Base-by-base conservation (phyloP, 1,284 basidiomycete genomes). In the Coriolopsis trogii region DNA sequence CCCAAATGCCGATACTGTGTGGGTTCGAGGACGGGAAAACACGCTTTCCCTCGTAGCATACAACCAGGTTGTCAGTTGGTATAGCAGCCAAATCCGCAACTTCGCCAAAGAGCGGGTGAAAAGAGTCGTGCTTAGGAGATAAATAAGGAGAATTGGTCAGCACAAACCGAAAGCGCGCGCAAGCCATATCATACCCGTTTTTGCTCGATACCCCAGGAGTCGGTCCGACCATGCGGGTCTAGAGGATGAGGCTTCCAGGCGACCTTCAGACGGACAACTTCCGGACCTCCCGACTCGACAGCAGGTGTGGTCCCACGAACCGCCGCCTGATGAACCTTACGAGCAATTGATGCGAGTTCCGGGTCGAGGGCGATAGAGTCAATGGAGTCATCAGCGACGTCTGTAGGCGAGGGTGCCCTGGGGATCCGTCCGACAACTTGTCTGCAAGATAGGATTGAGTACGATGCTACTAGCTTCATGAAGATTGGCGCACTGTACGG, bases 1-100 rank as follows among this genome's bases (percentile, higher is more conserved):
- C 75, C 82, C 84, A 88, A 15, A 90, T 78, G 15, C 74, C 75
- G 40, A 90, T 70, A n/a, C 78, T 77, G 33, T 79, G 71, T 0
- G 88, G 87, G 0, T 83, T 85, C 3, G 84, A 80, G 15, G 83
- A 85, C 7, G 85, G 73, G 59, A 83, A 89, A 33, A 91, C 73
- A 3, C 80, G 82, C 45, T 76, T 80, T 40, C 79, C 76, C 24
- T 82, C 73, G 52, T 82, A 80, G 12, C 68, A 82, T 52, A 91
- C 69, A 25, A 88, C 71, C 0, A 91, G 67, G 46, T 77, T 77
- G 13, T 78, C 70, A 3, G 63, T 57, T 10, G 76, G 71, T 15
- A 87, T 72, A 13, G 66, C 67, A 2, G 77, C 81, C 37, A 82
- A 72, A 51, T 89, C 84, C 6, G 88, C 86, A 3, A 79, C 68